phyloP scores from a whole-genome alignment of 2,329 filamentous ascomycete species.

The Shiraia bambusicola region DNA sequence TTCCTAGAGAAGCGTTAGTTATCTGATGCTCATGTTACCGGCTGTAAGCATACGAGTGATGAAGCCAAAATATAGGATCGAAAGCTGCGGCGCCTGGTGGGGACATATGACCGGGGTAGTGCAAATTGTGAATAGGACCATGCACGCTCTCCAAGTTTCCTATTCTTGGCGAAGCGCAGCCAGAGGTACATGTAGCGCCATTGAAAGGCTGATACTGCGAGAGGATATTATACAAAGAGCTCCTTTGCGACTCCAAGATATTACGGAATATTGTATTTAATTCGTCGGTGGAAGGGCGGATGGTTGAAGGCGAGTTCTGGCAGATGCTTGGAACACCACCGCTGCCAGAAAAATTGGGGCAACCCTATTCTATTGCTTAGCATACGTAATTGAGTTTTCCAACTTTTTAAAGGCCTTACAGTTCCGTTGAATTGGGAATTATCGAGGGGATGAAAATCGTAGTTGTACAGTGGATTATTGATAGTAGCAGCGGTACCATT shows the following conservation, averaged over 20 bases:
- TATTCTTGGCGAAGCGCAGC: neutral
- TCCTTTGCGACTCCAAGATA: neutral
- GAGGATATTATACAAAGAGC: conserved; percentile 13
- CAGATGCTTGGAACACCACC: neutral
- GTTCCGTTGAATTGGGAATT: conserved; percentile 38
- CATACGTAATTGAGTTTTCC: neutral
- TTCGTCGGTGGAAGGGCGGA: neutral
- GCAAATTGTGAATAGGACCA: conserved; percentile 13
- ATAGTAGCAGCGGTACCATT: conserved; percentile 25
- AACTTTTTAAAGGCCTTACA: conserved; percentile 48
- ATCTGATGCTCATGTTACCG: no score
- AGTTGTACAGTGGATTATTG: conserved; percentile 43
- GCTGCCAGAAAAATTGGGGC: neutral
- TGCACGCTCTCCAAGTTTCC: conserved; percentile 15
- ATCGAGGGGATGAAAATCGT: conserved; percentile 57
- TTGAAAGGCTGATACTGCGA: conserved; percentile 17
- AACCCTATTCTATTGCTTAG: conserved; percentile 1
- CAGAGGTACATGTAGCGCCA: conserved; percentile 9
- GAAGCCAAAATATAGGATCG: conserved; percentile 49
- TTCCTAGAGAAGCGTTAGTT: conserved; percentile 6
- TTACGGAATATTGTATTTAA: neutral
- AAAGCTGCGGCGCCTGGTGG: conserved; percentile 69
- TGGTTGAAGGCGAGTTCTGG: neutral
- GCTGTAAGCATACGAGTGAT: conserved; percentile 44
- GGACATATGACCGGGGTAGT: conserved; percentile 66